Percentiles rank a stretch among this genome's conserved stretches.
phyloP scores from a whole-genome alignment of 2,329 filamentous ascomycete genomes.

The Ceratocystis destructans region DNA sequence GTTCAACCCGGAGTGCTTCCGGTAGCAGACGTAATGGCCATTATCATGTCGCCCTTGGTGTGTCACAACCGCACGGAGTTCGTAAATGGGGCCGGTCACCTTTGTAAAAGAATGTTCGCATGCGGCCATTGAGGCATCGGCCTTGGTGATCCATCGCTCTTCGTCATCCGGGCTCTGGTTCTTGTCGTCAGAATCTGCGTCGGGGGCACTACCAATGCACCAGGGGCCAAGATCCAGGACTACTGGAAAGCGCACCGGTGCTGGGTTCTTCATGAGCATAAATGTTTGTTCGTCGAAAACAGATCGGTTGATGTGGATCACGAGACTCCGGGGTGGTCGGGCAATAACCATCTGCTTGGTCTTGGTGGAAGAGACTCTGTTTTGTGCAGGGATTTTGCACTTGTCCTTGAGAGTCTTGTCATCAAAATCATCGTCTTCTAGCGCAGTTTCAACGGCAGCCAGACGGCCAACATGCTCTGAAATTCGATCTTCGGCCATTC shows the following conservation, averaged over 20 bases:
- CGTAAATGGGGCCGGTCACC: slow-evolving; percentile 50
- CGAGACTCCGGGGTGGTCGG: slow-evolving; percentile 64
- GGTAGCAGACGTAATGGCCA: slow-evolving; percentile 88
- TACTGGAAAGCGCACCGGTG: slow-evolving; percentile 62
- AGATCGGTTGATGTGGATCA: slow-evolving; percentile 81
- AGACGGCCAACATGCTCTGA: slow-evolving; percentile 43
- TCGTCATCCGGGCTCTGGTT: slow-evolving; percentile 22
- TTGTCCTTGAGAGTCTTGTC: slow-evolving; percentile 49
- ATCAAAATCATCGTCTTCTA: slow-evolving; percentile 69
- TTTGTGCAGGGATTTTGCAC: slow-evolving; percentile 53
- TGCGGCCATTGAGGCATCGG: slow-evolving; percentile 59
- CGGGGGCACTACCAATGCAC: slow-evolving; percentile 52
- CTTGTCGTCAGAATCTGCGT: neutral
- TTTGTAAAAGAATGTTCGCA: slow-evolving; percentile 37
- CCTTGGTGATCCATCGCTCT: slow-evolving; percentile 59
- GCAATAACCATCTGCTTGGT: slow-evolving; percentile 80
- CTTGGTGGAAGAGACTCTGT: slow-evolving; percentile 65
- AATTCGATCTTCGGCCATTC: slow-evolving; percentile 35
- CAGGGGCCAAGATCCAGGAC: slow-evolving; percentile 66
- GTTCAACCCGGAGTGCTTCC: slow-evolving; percentile 41
- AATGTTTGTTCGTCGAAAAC: slow-evolving; percentile 78
- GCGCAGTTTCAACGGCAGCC: slow-evolving; percentile 50
- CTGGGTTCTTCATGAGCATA: slow-evolving; percentile 67
- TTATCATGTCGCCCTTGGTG: slow-evolving; percentile 88
- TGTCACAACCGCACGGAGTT: slow-evolving; percentile 70